phyloP scores from a whole-genome alignment of 129 eudicot genomes.

The Ambrosia trifida region DNA sequence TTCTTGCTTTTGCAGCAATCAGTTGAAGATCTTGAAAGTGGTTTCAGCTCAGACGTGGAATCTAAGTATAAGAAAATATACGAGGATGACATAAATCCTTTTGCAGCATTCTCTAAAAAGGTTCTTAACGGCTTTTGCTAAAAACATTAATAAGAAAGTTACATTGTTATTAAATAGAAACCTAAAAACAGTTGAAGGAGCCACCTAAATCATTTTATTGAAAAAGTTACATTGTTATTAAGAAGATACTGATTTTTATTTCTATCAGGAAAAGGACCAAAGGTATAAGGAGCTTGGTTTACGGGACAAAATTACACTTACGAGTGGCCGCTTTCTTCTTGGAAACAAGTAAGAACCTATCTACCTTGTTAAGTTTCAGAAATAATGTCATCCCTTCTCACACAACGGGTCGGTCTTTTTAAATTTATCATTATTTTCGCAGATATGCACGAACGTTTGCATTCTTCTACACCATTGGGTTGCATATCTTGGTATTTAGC shows the following conservation, averaged over 20 bases:
- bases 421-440: neutral
- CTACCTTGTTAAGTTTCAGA: too few species aligned
- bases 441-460: constrained; percentile 96
- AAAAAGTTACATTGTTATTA: neutral
- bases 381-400: too few species aligned
- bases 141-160: neutral
- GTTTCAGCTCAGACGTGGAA: constrained; percentile 95
- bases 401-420: neutral
- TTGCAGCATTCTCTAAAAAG: constrained; percentile 99
- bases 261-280: constrained; percentile 87
- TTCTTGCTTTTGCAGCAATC: constrained; percentile 54
- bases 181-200: neutral
- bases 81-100: constrained; percentile 97
- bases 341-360: constrained; percentile 81
- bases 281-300: constrained; percentile 97
- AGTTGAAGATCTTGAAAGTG: constrained; percentile 89
- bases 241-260: neutral
- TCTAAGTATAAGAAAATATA: constrained; percentile 97
- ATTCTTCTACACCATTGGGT: constrained; percentile 95
- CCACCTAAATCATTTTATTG: neutral
- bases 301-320: constrained; percentile 92
- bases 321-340: constrained; percentile 96
- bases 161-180: too few species aligned
- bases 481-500: constrained; percentile 92
- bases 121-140: constrained; percentile 26